Percentiles rank a stretch among this genome's conserved stretches.
Conservation (phyloP, 2,329 filamentous ascomycete genomes). For the Taxawa tesnikishii region DNA sequence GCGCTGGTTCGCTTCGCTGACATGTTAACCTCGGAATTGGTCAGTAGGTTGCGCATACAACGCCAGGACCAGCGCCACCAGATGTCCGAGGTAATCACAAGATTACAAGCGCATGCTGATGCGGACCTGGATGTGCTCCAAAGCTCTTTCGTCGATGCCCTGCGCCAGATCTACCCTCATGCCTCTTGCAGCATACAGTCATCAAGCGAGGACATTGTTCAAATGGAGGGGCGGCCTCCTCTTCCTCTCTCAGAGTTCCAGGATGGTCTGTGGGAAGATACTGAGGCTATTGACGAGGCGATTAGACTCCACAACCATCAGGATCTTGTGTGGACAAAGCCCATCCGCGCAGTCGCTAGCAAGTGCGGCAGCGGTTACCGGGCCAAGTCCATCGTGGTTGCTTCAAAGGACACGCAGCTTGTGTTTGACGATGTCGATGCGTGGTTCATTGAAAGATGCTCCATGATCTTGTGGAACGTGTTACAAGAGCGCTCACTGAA, state of each 20-base stretch:
- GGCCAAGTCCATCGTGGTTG: conserved; percentile 25
- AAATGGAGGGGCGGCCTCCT: conserved; percentile 14
- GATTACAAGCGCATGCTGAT: conserved; percentile 9
- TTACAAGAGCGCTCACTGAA: conserved; percentile 26
- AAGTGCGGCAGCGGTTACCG: conserved; percentile 21
- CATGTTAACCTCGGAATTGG: conserved; percentile 28
- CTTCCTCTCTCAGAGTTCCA: conserved; percentile 20
- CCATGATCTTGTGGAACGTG: conserved; percentile 23
- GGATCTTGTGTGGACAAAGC: conserved; percentile 14
- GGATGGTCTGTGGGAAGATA: conserved; percentile 33
- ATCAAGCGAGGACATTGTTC: conserved; percentile 13
- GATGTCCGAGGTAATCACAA: conserved; percentile 24
- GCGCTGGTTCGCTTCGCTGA: conserved; percentile 24
- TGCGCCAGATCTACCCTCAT: conserved; percentile 22
- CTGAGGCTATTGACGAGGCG: conserved; percentile 25
- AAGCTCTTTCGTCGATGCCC: conserved; percentile 17
- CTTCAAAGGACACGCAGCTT: conserved; percentile 26
- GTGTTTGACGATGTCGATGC: conserved; percentile 36
- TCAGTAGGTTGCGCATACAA: conserved; percentile 23
- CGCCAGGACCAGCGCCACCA: conserved; percentile 28
- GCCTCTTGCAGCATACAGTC: conserved; percentile 18
- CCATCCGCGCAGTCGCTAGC: conserved; percentile 26
- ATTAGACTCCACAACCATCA: conserved; percentile 24
- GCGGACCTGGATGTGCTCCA: conserved; percentile 10
- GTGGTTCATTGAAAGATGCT: conserved; percentile 32